Percentiles rank a stretch among this genome's conserved stretches.
These are phyloP conservation scores for Prototheca stagnorum DNA, from an alignment of 163 green algal species.

Conservation along the genomic window DNA sequence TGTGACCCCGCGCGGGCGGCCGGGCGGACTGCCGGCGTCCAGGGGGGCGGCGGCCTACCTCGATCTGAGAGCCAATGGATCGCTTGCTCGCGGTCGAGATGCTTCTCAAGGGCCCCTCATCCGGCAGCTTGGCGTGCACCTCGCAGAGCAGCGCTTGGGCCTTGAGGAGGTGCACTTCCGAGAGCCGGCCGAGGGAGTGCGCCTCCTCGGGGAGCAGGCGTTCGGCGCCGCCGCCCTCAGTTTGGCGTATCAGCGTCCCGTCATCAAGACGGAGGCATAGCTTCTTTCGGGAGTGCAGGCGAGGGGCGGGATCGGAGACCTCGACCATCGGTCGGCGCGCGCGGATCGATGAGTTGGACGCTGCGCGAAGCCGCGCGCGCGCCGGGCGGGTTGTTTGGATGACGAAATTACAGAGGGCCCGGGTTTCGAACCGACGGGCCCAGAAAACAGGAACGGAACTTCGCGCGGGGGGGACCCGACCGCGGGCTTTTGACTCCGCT, in stretches of 20 bases:
- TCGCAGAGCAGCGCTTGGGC: constrained; percentile 18
- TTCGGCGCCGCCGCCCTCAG: neutral
- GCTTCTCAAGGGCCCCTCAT: constrained; percentile 19
- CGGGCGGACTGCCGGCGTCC: neutral
- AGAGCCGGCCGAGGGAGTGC: constrained; percentile 4
- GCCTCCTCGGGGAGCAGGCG: constrained; percentile 9
- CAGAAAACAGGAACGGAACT: no score
- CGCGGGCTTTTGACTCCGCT: no score
- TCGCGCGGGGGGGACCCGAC: no score
- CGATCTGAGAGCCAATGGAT: constrained; percentile 8
- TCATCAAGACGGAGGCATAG: constrained; percentile 19
- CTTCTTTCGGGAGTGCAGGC: neutral
- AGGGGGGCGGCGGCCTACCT: constrained; percentile 11
- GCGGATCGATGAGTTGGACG: no score
- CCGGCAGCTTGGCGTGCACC: constrained; percentile 21
- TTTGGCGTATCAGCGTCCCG: constrained; percentile 14
- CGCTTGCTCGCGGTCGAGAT: constrained; percentile 19
- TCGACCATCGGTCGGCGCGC: constrained; percentile 1
- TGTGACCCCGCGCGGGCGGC: no score
- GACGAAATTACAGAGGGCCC: no score
- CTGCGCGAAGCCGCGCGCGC: no score
- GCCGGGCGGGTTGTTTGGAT: no score
- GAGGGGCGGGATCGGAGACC: neutral
- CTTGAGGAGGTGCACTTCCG: constrained; percentile 16
- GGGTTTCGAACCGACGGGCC: no score